Evolutionary conservation across 345 rosid genomes (phyloP).

Genomic region (Odontarrhena argentea): DNA sequence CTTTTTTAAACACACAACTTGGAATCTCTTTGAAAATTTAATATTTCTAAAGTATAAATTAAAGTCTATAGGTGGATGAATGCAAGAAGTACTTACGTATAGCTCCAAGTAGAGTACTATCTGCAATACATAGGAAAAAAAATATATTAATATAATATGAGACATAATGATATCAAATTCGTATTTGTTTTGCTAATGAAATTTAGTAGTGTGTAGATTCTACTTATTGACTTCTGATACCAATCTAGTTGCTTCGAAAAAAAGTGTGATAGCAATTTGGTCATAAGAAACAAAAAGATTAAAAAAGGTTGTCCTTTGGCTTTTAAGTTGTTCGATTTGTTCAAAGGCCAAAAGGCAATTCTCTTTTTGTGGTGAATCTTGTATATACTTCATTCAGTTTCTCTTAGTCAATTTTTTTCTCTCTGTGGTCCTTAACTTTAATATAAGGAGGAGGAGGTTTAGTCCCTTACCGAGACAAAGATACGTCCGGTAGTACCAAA

Average conservation of each 20-base stretch:
- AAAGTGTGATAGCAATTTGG: background rate
- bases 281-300: background rate
- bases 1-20: conserved; percentile 25
- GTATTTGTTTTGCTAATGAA: background rate
- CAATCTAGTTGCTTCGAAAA: background rate
- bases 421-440: conserved; percentile 23
- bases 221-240: conserved; percentile 19
- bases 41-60: background rate
- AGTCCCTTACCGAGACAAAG: conserved; percentile 69
- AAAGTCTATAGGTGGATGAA: conserved; percentile 7
- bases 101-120: conserved; percentile 79
- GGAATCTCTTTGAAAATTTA: conserved; percentile 29
- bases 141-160: conserved; percentile 3
- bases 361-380: conserved; percentile 12
- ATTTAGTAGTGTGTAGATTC: conserved; percentile 1
- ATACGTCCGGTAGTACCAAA: conserved; percentile 80
- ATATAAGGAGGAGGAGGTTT: background rate
- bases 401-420: background rate
- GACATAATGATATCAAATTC: background rate
- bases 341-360: conserved; percentile 28
- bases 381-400: background rate
- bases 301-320: background rate
- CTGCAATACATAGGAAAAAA: conserved; percentile 52
- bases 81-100: conserved; percentile 71
- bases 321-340: conserved; percentile 18